phyloP scores from a whole-genome alignment of 164 flowering plant genomes.

The Echeveria elegans region DNA sequence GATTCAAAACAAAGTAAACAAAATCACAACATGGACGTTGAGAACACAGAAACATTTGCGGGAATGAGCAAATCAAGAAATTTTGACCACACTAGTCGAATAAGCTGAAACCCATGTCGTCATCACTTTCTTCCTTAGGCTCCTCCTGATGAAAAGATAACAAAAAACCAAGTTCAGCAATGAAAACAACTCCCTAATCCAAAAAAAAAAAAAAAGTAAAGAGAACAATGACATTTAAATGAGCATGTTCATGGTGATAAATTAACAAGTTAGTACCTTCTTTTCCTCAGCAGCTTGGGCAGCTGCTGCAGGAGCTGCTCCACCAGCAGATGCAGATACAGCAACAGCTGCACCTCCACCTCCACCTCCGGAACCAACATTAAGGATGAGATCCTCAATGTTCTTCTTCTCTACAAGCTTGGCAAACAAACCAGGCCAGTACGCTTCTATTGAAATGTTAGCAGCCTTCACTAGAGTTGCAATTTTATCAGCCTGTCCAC shows the following conservation, averaged over 20 bases:
- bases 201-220: no score
- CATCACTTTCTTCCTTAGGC: no score
- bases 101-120: no score
- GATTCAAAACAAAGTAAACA: neutral
- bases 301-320: slow-evolving; percentile 14
- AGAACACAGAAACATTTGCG: neutral
- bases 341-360: slow-evolving; percentile 16
- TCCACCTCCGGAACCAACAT: slow-evolving; percentile 21
- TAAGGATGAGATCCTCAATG: slow-evolving; percentile 22
- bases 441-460: slow-evolving; percentile 19
- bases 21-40: neutral
- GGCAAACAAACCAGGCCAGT: slow-evolving; percentile 26
- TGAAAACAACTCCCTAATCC: no score
- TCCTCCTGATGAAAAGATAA: no score
- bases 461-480: slow-evolving; percentile 23
- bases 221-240: no score
- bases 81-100: slow-evolving; percentile 7
- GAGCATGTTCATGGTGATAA: neutral
- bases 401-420: slow-evolving; percentile 25
- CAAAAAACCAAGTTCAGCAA: no score
- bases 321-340: slow-evolving; percentile 16
- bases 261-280: slow-evolving; percentile 17
- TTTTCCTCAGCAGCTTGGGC: slow-evolving; percentile 25
- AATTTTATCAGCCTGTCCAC: slow-evolving; percentile 19
- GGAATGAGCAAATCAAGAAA: no score